Conservation (phyloP, 2,329 filamentous ascomycete genomes). For the Fusarium pilosicola region DNA sequence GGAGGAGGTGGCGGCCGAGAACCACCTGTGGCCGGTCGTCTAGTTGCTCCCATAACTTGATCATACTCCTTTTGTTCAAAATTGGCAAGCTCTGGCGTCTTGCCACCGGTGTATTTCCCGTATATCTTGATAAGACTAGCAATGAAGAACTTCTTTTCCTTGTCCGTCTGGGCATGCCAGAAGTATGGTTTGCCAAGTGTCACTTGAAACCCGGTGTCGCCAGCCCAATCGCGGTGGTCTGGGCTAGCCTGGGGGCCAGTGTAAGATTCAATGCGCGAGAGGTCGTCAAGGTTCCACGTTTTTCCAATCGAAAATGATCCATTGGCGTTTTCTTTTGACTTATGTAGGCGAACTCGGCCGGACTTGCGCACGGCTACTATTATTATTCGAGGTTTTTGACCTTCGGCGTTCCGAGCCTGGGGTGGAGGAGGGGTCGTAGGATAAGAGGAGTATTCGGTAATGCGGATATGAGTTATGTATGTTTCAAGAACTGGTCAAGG, state of each 20-base stretch:
- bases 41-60: conserved; percentile 72
- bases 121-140: conserved; percentile 96
- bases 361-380: conserved; percentile 94
- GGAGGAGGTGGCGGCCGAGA: conserved; percentile 43
- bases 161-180: conserved; percentile 91
- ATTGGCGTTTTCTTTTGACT: conserved; percentile 94
- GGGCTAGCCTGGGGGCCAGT: conserved; percentile 68
- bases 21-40: conserved; percentile 48
- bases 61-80: conserved; percentile 86
- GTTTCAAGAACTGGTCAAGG: conserved; percentile 69
- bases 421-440: conserved; percentile 88
- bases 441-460: conserved; percentile 85
- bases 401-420: conserved; percentile 71
- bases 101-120: conserved; percentile 92
- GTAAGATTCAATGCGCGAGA: conserved; percentile 85
- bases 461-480: conserved; percentile 96
- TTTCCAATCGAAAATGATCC: conserved; percentile 97
- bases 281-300: conserved; percentile 95
- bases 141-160: conserved; percentile 99
- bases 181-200: conserved; percentile 95
- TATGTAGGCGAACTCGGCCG: conserved; percentile 93
- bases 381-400: conserved; percentile 90
- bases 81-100: conserved; percentile 79
- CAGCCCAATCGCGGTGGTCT: conserved; percentile 78
- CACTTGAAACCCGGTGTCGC: conserved; percentile 84